A percentile compares a stretch with the other conserved stretches of the same genome.
Evolutionary conservation across 768 basidiomycete genomes (phyloP).

Genomic region (Melanogaster broomeanus): DNA sequence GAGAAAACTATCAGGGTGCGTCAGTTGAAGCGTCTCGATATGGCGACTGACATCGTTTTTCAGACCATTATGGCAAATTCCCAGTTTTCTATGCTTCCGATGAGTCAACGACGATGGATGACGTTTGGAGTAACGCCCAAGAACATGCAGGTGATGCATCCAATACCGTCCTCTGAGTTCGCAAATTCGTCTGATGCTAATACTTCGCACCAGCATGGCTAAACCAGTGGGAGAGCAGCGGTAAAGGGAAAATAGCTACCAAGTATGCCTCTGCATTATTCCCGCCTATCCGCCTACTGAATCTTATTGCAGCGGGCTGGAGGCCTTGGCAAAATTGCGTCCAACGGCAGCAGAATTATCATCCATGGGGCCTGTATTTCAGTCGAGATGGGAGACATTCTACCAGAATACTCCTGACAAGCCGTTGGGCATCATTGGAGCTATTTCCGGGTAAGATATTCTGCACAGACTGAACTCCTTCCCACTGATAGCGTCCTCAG

Average conservation of each 20-base stretch:
- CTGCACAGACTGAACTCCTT: background rate
- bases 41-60: no score
- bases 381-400: conserved; percentile 50
- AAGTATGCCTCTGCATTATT: conserved; percentile 40
- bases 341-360: conserved; percentile 52
- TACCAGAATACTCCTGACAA: conserved; percentile 56
- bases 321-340: conserved; percentile 56
- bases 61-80: conserved; percentile 33
- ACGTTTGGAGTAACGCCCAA: conserved; percentile 39
- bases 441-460: conserved; percentile 40
- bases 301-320: conserved; percentile 44
- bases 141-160: conserved; percentile 39
- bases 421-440: conserved; percentile 46
- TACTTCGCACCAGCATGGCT: conserved; percentile 22
- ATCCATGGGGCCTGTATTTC: conserved; percentile 46
- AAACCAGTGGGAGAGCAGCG: conserved; percentile 36
- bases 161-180: conserved; percentile 3
- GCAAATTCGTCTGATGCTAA: background rate
- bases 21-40: background rate
- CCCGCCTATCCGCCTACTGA: background rate
- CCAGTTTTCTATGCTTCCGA: conserved; percentile 41
- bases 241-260: conserved; percentile 51
- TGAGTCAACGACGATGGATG: conserved; percentile 50
- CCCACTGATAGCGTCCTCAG: conserved; percentile 17
- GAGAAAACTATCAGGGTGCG: conserved; percentile 63